Conservation (phyloP, 2,329 filamentous ascomycete genomes). For the Cyphellophora attinorum region DNA sequence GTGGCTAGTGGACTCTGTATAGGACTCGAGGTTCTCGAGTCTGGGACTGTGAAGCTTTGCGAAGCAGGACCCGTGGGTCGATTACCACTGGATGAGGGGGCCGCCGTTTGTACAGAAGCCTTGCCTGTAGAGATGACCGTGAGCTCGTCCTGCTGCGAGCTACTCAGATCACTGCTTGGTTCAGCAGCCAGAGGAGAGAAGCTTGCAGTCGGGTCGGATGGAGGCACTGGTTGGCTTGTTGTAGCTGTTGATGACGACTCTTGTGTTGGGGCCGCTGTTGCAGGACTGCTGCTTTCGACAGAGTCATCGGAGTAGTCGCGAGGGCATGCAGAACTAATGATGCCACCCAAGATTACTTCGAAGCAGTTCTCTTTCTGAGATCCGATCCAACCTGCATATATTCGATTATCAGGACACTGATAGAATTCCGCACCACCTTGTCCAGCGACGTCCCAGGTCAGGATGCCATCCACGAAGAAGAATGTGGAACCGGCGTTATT, state of each 20-base stretch:
- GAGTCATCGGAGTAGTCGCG: slow-evolving; percentile 9
- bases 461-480: slow-evolving; percentile 13
- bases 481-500: slow-evolving; percentile 10
- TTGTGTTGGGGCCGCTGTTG: background rate
- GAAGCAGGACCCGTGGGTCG: too few species aligned
- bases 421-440: slow-evolving; percentile 12
- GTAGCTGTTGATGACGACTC: background rate
- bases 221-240: background rate
- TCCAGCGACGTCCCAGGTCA: slow-evolving; percentile 12
- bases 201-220: background rate
- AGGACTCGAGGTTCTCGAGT: too few species aligned
- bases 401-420: slow-evolving; percentile 8
- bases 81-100: too few species aligned
- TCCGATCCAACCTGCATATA: slow-evolving; percentile 15
- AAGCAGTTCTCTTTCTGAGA: slow-evolving; percentile 10
- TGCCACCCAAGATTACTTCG: slow-evolving; percentile 12
- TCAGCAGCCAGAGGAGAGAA: too few species aligned
- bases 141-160: too few species aligned
- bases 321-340: too few species aligned
- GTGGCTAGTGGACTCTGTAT: too few species aligned
- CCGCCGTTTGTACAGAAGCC: too few species aligned
- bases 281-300: slow-evolving; percentile 1
- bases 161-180: too few species aligned
- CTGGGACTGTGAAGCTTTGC: too few species aligned
- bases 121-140: too few species aligned